Percentiles rank a stretch among this genome's conserved stretches.
These are phyloP conservation scores for Xylariomycetidae sp. DNA, from an alignment of 2,329 filamentous ascomycete species.

Conservation along the genomic window DNA sequence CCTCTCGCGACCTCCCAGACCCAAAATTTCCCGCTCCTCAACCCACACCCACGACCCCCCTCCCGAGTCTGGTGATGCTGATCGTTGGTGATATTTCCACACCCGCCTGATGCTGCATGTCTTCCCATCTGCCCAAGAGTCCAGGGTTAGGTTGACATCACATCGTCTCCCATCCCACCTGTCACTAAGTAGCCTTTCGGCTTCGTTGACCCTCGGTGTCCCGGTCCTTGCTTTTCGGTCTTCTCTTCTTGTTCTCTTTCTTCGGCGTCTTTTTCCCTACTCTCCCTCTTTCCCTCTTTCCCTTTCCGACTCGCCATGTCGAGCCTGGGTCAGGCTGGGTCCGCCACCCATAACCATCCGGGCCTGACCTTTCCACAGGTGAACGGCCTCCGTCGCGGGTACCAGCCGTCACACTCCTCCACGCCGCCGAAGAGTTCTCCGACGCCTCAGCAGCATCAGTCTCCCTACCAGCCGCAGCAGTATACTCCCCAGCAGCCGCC, in stretches of 20 bases:
- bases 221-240: slow-evolving; percentile 12
- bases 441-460: slow-evolving; percentile 45
- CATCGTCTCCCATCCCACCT: slow-evolving; percentile 20
- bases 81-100: slow-evolving; percentile 28
- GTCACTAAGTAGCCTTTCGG: slow-evolving; percentile 17
- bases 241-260: slow-evolving; percentile 5
- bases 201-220: slow-evolving; percentile 17
- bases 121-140: slow-evolving; percentile 22
- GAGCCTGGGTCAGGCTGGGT: slow-evolving; percentile 41
- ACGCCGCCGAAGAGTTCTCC: slow-evolving; percentile 51
- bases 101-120: slow-evolving; percentile 19
- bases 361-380: slow-evolving; percentile 48
- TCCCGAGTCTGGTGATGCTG: slow-evolving; percentile 19
- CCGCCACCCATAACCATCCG: slow-evolving; percentile 42
- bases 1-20: slow-evolving; percentile 1
- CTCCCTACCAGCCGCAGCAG: slow-evolving; percentile 48
- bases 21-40: slow-evolving; percentile 17
- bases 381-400: slow-evolving; percentile 41
- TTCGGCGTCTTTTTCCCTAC: slow-evolving; percentile 12
- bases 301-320: slow-evolving; percentile 34
- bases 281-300: slow-evolving; percentile 6
- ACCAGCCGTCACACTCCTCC: slow-evolving; percentile 41
- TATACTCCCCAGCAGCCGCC: slow-evolving; percentile 48
- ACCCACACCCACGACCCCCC: slow-evolving; percentile 22
- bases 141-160: slow-evolving; percentile 25